Base-by-base conservation (phyloP, 495 filamentous ascomycete species). In the Aspergillus diversus region DNA sequence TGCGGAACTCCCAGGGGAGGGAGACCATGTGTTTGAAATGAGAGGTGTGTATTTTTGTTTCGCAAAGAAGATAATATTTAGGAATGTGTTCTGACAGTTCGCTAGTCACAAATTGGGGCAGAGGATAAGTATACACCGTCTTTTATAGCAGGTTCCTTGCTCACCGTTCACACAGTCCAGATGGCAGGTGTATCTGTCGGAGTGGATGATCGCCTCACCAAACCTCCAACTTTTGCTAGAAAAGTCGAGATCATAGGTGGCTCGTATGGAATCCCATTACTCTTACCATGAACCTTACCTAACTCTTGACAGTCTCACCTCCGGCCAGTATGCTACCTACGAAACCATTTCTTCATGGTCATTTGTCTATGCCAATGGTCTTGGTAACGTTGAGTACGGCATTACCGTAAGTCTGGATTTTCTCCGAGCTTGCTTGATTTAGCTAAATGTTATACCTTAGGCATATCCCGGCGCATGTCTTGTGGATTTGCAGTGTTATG, bases 161-260 rank as follows among this genome's bases (percentile, higher is more conserved):
- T 53, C 3, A 51, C 17, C 6, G 17, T 11, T 17, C 50, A 33
- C 59, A 77, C 75, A 51, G 79, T 89, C 11, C 87, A 90, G 67
- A 81, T 90, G 43, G 71, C 75, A 17, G 72, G 73, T 31, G 81
- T 88, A 0, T 85, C 88, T 50, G 78, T 87, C 1, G 78, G 75
- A 4, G 63, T 72, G 5, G 78, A 77, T 5, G 78, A 80, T 27
- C 73, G 74, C 31, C 71, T 90, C 1, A 68, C 83, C 68, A 82
- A 84, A 63, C 68, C 87, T 16, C 80, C 82, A 0, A 75, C 80
- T 42, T 81, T 80, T 60, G 60, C 63, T 13, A 82, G 80, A 48
- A 84, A 80, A 1, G 84, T 91, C 46, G 87, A 91, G 63, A 78
- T 90, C 48, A 89, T 91, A 59, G 88, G 88, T 2, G 89, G 89